These are phyloP conservation scores for Paecilomyces sp. DNA, from an alignment of 2,329 filamentous ascomycete species.

Conservation along the genomic window DNA sequence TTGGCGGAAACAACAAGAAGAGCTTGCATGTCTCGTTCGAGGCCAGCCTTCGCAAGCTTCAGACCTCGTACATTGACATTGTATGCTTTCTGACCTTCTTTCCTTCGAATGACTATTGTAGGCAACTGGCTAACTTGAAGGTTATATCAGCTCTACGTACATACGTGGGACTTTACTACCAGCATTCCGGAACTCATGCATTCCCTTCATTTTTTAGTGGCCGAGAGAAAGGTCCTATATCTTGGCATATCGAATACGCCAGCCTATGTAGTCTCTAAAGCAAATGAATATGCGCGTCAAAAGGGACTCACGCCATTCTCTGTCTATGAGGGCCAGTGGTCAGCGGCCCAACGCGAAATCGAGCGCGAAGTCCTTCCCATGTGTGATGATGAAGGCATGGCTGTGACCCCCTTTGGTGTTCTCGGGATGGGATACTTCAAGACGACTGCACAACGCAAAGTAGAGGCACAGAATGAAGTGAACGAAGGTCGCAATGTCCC, in stretches of 20 bases:
- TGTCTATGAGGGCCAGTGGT: constrained; percentile 35
- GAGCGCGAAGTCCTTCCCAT: constrained; percentile 37
- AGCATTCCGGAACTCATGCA: constrained; percentile 33
- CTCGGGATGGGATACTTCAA: constrained; percentile 49
- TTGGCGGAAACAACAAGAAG: constrained; percentile 37
- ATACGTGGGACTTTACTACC: constrained; percentile 45
- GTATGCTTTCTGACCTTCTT: constrained; percentile 17
- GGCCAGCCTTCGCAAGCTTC: constrained; percentile 42
- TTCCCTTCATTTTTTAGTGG: constrained; percentile 30
- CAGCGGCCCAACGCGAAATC: constrained; percentile 31
- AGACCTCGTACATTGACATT: constrained; percentile 47
- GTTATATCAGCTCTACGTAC: constrained; percentile 32
- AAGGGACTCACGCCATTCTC: constrained; percentile 34
- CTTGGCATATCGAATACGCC: constrained; percentile 35
- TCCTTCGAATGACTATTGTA: too few species aligned
- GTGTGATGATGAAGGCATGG: constrained; percentile 36
- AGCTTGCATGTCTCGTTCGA: constrained; percentile 37
- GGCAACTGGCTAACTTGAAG: too few species aligned
- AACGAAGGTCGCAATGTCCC: too few species aligned
- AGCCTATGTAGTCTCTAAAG: constrained; percentile 33
- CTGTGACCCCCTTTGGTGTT: constrained; percentile 53
- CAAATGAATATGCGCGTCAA: constrained; percentile 32
- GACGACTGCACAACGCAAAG: constrained; percentile 7
- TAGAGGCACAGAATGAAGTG: too few species aligned
- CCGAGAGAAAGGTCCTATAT: constrained; percentile 35